phyloP scores from a whole-genome alignment of 75 land plant species.

The Larix kaempferi region DNA sequence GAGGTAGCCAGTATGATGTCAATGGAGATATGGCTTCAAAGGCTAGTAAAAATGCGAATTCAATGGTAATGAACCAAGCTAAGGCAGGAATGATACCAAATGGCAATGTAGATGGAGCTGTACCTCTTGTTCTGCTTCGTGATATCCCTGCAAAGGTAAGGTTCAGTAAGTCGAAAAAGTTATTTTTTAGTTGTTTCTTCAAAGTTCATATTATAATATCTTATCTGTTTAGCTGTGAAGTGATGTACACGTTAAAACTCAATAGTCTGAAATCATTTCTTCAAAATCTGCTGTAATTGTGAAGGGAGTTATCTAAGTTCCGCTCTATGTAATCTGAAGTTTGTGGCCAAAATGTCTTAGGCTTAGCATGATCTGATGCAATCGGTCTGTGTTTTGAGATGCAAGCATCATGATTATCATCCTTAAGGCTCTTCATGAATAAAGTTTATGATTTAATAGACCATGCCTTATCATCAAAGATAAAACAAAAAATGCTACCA shows the following conservation, averaged over 20 bases:
- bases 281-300: neutral
- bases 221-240: neutral
- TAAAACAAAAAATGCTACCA: no score
- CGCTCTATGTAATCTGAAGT: neutral
- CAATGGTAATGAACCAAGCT: neutral
- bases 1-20: constrained; percentile 30
- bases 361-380: neutral
- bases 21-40: constrained; percentile 17
- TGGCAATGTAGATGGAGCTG: constrained; percentile 29
- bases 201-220: neutral
- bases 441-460: no score
- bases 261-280: no score
- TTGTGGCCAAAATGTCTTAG: neutral
- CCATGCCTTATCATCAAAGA: no score
- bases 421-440: neutral
- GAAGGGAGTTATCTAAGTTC: neutral
- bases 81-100: constrained; percentile 24
- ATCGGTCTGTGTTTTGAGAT: neutral
- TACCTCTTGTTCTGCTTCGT: constrained; percentile 24
- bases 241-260: no score
- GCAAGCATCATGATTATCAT: neutral
- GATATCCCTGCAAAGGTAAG: constrained; percentile 30
- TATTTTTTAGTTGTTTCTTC: neutral
- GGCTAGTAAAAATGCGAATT: constrained; percentile 6
- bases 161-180: neutral